Evolutionary conservation across 345 rosid species (phyloP).

Genomic region (Mangifera indica): DNA sequence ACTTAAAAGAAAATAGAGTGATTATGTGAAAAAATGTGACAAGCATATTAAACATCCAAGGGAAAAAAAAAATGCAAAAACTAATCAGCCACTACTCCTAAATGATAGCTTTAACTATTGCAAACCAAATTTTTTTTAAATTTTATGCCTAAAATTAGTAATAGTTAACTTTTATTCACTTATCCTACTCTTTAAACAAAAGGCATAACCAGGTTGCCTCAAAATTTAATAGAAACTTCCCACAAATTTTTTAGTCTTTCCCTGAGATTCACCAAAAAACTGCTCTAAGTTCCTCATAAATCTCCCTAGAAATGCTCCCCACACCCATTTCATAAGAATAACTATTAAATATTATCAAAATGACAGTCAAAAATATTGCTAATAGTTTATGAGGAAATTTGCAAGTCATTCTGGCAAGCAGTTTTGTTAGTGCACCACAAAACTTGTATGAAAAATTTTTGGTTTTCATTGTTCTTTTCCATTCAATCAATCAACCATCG

Average conservation of each 20-base stretch:
- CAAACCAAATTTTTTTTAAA: neutral
- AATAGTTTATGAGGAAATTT: no score
- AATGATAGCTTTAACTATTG: neutral
- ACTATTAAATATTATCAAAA: no score
- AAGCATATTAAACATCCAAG: neutral
- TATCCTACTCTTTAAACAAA: neutral
- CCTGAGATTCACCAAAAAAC: neutral
- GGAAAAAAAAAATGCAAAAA: neutral
- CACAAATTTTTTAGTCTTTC: neutral
- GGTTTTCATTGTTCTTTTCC: no score
- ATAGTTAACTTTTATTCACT: neutral
- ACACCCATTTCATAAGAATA: neutral
- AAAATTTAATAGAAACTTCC: neutral
- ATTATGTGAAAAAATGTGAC: neutral
- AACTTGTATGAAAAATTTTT: no score
- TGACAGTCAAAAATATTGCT: no score
- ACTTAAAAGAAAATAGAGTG: constrained; percentile 1
- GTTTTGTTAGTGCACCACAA: no score
- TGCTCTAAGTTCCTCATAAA: neutral
- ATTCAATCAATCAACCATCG: neutral
- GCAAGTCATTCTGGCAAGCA: no score
- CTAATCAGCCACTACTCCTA: neutral
- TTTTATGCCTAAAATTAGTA: neutral
- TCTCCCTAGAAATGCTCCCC: neutral
- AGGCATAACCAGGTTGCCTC: neutral